Conservation (phyloP, 2,329 filamentous ascomycete genomes). For the Tolypocladium nubicola region DNA sequence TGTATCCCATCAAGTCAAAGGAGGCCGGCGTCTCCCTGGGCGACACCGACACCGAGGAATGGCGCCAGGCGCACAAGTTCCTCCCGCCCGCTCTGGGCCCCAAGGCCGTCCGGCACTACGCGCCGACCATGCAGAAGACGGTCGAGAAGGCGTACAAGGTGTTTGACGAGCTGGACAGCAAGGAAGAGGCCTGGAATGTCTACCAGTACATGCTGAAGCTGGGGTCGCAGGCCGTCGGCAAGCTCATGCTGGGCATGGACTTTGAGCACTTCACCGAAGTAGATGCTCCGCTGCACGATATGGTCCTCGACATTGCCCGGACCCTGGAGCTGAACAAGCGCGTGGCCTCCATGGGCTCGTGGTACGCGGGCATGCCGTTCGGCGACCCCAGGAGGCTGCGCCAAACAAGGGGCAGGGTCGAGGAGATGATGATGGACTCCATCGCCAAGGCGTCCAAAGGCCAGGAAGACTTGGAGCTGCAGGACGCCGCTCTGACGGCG, state of each 20-base stretch:
- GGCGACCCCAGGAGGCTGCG: slow-evolving; percentile 39
- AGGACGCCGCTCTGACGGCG: slow-evolving; percentile 39
- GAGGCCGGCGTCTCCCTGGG: slow-evolving; percentile 31
- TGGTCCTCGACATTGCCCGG: slow-evolving; percentile 40
- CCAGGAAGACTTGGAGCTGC: slow-evolving; percentile 27
- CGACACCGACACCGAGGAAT: slow-evolving; percentile 40
- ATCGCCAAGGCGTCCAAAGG: slow-evolving; percentile 27
- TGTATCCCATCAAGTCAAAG: slow-evolving; percentile 29
- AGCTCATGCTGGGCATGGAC: slow-evolving; percentile 31
- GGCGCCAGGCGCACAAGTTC: slow-evolving; percentile 48
- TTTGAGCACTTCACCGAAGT: slow-evolving; percentile 31
- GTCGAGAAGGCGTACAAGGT: slow-evolving; percentile 34
- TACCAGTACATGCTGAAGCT: slow-evolving; percentile 41
- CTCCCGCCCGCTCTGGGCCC: slow-evolving; percentile 46
- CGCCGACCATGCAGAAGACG: slow-evolving; percentile 45
- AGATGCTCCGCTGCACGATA: slow-evolving; percentile 37
- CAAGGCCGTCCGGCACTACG: slow-evolving; percentile 51
- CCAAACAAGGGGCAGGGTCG: slow-evolving; percentile 12
- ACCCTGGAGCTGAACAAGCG: slow-evolving; percentile 48
- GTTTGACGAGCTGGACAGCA: slow-evolving; percentile 39
- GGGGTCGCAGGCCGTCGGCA: slow-evolving; percentile 28
- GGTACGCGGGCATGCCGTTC: slow-evolving; percentile 47
- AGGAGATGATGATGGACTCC: slow-evolving; percentile 22
- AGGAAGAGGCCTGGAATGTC: slow-evolving; percentile 35
- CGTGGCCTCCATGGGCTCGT: slow-evolving; percentile 38